Conservation (phyloP, 2,329 filamentous ascomycete genomes). For the Paracamarosporium sp. region DNA sequence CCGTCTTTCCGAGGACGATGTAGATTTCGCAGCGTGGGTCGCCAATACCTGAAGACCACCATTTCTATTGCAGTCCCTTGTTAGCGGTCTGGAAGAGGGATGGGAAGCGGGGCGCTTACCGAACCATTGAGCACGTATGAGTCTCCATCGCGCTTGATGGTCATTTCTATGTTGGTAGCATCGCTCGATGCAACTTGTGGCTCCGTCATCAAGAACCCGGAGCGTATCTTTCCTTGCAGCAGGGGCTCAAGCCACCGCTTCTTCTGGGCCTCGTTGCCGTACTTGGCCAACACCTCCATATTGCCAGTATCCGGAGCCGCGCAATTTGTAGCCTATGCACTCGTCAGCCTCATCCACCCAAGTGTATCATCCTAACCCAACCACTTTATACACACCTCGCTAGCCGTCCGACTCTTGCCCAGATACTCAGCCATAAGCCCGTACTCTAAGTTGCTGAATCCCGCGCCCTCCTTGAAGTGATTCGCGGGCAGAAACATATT, state of each 20-base stretch:
- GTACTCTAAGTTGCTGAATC: conserved; percentile 95
- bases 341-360: conserved; percentile 8
- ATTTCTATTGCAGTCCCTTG: conserved; percentile 74
- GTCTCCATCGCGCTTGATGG: conserved; percentile 81
- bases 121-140: conserved; percentile 90
- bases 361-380: background rate
- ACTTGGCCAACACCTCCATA: conserved; percentile 94
- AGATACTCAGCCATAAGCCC: conserved; percentile 96
- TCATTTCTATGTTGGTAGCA: conserved; percentile 89
- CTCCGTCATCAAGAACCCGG: conserved; percentile 94
- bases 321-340: conserved; percentile 75
- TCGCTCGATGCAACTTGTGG: conserved; percentile 87
- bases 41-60: conserved; percentile 97
- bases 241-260: conserved; percentile 80
- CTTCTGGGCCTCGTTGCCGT: conserved; percentile 86
- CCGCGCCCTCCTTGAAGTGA: conserved; percentile 94
- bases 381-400: conserved; percentile 32
- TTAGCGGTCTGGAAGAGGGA: background rate
- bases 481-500: conserved; percentile 97
- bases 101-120: conserved; percentile 53
- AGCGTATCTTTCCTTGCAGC: conserved; percentile 83
- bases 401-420: conserved; percentile 80
- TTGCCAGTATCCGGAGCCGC: conserved; percentile 91
- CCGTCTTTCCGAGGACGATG: conserved; percentile 95
- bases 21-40: conserved; percentile 93